These are phyloP conservation scores for Batkoa obscura DNA, from an alignment of 371 early-diverging fungal species.

Conservation along the genomic window DNA sequence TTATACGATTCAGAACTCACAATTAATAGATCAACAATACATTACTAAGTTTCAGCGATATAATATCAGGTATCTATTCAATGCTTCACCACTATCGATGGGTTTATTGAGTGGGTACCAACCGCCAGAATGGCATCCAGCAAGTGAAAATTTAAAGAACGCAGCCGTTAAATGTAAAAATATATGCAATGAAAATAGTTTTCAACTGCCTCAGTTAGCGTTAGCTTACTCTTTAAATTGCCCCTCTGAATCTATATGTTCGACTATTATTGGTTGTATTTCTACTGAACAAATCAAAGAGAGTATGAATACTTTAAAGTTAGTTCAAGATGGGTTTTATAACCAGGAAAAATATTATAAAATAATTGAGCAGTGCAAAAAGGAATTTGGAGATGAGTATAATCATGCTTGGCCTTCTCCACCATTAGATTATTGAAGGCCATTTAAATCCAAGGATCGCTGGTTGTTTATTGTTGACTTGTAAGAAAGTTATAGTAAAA, in stretches of 20 bases:
- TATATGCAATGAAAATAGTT: conserved; percentile 15
- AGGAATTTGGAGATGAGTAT: too few species aligned
- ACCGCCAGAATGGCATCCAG: conserved; percentile 62
- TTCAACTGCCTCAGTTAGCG: conserved; percentile 35
- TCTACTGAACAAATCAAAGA: conserved; percentile 30
- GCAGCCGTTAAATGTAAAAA: conserved; percentile 27
- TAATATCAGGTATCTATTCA: conserved; percentile 38
- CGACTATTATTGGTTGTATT: conserved; percentile 44
- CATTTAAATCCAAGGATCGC: too few species aligned
- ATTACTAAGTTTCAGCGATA: conserved; percentile 17
- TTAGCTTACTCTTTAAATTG: conserved; percentile 37
- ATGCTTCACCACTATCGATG: conserved; percentile 64
- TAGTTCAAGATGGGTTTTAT: too few species aligned
- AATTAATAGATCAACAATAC: conserved; percentile 28
- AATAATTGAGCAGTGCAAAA: too few species aligned
- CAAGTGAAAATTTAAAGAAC: conserved; percentile 25
- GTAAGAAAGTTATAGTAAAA: too few species aligned
- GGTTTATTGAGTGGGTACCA: conserved; percentile 35
- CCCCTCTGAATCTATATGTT: conserved; percentile 16
- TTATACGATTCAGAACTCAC: conserved; percentile 47
- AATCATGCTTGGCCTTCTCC: too few species aligned
- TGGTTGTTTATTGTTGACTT: too few species aligned
- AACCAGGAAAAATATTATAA: too few species aligned
- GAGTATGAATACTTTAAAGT: too few species aligned
- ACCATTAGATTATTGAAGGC: too few species aligned